Percentiles rank a stretch among this genome's conserved stretches.
These are phyloP conservation scores for Paraphaeosphaeria sporulosa DNA, from an alignment of 2,329 filamentous ascomycete species.

Conservation along the genomic window DNA sequence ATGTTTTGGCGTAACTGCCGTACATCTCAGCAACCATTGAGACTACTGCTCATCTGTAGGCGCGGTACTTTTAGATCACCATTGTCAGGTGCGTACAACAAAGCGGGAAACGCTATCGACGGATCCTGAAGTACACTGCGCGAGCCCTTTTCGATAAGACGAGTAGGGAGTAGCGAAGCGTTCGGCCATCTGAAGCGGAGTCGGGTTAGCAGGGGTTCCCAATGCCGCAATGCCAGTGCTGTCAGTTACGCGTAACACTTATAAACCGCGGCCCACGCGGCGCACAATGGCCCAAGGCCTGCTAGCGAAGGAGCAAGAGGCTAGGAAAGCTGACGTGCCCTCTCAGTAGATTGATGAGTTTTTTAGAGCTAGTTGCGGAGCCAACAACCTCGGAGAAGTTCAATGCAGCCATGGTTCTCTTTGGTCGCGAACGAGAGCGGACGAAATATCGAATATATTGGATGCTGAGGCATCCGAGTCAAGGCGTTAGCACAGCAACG, in stretches of 20 bases:
- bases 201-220: conserved; percentile 45
- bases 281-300: background rate
- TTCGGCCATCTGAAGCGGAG: conserved; percentile 74
- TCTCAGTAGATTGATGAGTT: conserved; percentile 47
- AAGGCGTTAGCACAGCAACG: background rate
- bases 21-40: background rate
- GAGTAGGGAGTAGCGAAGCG: conserved; percentile 69
- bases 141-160: conserved; percentile 68
- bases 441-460: conserved; percentile 22
- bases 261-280: conserved; percentile 6
- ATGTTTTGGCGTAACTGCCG: conserved; percentile 67
- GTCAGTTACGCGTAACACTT: conserved; percentile 1
- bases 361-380: conserved; percentile 39
- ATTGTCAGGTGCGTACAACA: conserved; percentile 81
- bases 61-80: conserved; percentile 57
- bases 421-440: conserved; percentile 17
- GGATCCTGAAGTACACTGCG: conserved; percentile 68
- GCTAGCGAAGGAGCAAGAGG: background rate
- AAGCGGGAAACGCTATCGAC: conserved; percentile 65
- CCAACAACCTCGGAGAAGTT: conserved; percentile 41
- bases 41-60: conserved; percentile 11
- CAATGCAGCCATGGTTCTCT: conserved; percentile 26
- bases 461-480: conserved; percentile 20
- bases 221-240: background rate
- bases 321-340: conserved; percentile 36